phyloP scores from a whole-genome alignment of 2,329 filamentous ascomycete genomes.

The Apiospora saccharicola region DNA sequence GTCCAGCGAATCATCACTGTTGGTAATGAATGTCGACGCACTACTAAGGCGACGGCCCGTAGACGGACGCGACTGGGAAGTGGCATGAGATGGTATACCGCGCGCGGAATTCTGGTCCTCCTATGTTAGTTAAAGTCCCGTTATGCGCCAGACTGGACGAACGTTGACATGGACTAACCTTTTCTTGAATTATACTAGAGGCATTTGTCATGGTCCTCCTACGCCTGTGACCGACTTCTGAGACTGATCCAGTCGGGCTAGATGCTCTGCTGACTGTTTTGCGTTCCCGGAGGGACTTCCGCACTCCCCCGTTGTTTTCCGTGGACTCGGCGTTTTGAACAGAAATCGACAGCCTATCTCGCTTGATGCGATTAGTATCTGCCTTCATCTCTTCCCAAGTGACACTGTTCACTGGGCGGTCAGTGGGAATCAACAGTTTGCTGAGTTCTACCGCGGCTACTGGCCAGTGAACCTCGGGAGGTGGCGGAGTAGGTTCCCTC shows the following conservation, averaged over 20 bases:
- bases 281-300: conserved; percentile 78
- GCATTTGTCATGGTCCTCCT: conserved; percentile 67
- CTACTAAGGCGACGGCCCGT: conserved; percentile 58
- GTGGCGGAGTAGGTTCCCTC: conserved; percentile 68
- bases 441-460: conserved; percentile 84
- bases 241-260: conserved; percentile 58
- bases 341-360: conserved; percentile 58
- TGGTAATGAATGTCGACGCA: conserved; percentile 48
- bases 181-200: conserved; percentile 53
- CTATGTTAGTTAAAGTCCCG: conserved; percentile 30
- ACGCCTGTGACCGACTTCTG: conserved; percentile 55
- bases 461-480: conserved; percentile 86
- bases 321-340: not conserved
- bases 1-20: conserved; percentile 34
- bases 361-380: conserved; percentile 67
- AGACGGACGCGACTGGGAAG: conserved; percentile 40
- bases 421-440: conserved; percentile 79
- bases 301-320: conserved; percentile 30
- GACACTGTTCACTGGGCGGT: conserved; percentile 78
- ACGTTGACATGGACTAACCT: conserved; percentile 42
- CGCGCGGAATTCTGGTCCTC: conserved; percentile 43
- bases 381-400: conserved; percentile 80
- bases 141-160: not conserved
- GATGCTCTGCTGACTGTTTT: conserved; percentile 65
- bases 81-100: conserved; percentile 41